Evolutionary conservation across 2,329 filamentous ascomycete genomes (phyloP).

Genomic region (Mycosphaerella sp.): DNA sequence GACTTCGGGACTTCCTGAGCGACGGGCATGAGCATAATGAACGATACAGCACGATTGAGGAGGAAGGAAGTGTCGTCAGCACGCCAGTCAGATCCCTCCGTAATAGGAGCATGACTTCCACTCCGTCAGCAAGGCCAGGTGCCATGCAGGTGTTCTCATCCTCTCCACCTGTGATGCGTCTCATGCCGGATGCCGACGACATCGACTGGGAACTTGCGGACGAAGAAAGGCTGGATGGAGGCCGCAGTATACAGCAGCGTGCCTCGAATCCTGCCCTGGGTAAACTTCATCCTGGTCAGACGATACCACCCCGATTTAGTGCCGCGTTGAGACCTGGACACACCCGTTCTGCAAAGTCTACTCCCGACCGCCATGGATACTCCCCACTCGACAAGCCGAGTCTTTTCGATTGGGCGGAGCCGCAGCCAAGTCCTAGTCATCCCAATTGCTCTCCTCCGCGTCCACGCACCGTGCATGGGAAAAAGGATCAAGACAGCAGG

Average conservation of each 20-base stretch:
- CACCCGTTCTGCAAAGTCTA: conserved; percentile 33
- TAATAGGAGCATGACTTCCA: conserved; percentile 31
- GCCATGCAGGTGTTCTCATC: conserved; percentile 35
- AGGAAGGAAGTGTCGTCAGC: conserved; percentile 43
- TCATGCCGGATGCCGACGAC: conserved; percentile 32
- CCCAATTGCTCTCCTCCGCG: conserved; percentile 56
- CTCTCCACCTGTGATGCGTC: conserved; percentile 40
- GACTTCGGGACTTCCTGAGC: conserved; percentile 44
- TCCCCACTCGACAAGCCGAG: conserved; percentile 47
- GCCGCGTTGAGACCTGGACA: conserved; percentile 19
- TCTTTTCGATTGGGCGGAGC: conserved; percentile 63
- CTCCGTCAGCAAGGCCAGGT: conserved; percentile 34
- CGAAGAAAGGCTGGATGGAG: conserved; percentile 24
- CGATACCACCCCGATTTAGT: conserved; percentile 24
- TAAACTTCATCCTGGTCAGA: conserved; percentile 1
- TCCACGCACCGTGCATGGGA: conserved; percentile 69
- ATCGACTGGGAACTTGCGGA: conserved; percentile 35
- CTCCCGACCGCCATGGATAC: conserved; percentile 34
- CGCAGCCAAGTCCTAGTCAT: conserved; percentile 54
- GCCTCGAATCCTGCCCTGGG: conserved; percentile 23
- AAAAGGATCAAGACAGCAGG: conserved; percentile 63
- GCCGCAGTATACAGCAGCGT: conserved; percentile 33
- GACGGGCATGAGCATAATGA: conserved; percentile 36
- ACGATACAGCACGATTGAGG: conserved; percentile 43
- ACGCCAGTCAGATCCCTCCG: conserved; percentile 43